phyloP scores from a whole-genome alignment of 2,329 filamentous ascomycete species.

The Colletotrichum neosansevieriae region DNA sequence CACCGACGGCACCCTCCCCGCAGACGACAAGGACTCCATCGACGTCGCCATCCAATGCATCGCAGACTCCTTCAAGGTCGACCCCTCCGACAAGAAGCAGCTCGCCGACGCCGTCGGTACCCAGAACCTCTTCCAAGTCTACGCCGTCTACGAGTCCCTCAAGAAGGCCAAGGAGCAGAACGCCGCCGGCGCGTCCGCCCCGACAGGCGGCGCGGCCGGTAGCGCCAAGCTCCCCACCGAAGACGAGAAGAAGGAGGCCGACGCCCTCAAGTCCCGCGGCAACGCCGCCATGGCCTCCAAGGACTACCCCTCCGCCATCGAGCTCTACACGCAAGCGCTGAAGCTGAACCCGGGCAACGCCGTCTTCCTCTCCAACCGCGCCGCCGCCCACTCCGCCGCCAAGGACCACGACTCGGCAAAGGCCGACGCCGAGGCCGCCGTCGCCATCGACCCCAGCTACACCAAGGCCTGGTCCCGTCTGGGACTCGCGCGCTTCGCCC shows the following conservation, averaged over 20 bases:
- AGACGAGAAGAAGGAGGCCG: slow-evolving; percentile 82
- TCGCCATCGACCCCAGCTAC: slow-evolving; percentile 89
- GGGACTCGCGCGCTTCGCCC: slow-evolving; percentile 89
- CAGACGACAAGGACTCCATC: slow-evolving; percentile 92
- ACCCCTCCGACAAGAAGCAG: slow-evolving; percentile 80
- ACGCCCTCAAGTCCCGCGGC: slow-evolving; percentile 88
- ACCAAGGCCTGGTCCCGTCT: slow-evolving; percentile 97
- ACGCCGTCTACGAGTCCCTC: slow-evolving; percentile 95
- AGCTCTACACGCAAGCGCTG: slow-evolving; percentile 89
- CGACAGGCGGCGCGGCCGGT: slow-evolving; percentile 50
- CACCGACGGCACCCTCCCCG: slow-evolving; percentile 86
- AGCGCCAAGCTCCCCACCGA: slow-evolving; percentile 56
- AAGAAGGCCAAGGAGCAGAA: slow-evolving; percentile 63
- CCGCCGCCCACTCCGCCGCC: slow-evolving; percentile 88
- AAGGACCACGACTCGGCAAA: slow-evolving; percentile 87
- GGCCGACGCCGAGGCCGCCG: slow-evolving; percentile 90
- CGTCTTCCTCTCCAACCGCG: slow-evolving; percentile 97
- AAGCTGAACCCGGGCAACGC: slow-evolving; percentile 85
- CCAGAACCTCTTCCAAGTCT: slow-evolving; percentile 91
- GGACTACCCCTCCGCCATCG: slow-evolving; percentile 86
- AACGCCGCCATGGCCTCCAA: slow-evolving; percentile 96
- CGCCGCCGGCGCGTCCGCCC: background rate
- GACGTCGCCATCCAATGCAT: slow-evolving; percentile 97
- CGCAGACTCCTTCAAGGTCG: slow-evolving; percentile 93
- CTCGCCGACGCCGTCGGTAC: slow-evolving; percentile 82